Evolutionary conservation across 2,329 filamentous ascomycete species (phyloP).

Genomic region (Penicillium sp.): DNA sequence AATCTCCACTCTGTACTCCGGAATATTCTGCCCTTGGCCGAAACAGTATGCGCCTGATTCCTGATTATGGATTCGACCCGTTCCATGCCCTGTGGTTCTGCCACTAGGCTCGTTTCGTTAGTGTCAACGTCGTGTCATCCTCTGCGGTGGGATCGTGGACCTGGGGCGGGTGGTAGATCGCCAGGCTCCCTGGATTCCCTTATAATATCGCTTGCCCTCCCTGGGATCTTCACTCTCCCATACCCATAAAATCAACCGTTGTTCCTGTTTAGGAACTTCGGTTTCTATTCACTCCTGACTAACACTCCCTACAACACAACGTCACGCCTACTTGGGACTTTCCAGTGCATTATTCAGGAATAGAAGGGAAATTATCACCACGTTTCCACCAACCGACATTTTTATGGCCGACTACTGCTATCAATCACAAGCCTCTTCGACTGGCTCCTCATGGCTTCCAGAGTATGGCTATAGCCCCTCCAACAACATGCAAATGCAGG

Average conservation of each 20-base stretch:
- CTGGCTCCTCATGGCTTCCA: conserved; percentile 29
- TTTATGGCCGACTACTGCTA: conserved; percentile 34
- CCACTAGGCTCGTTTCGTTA: conserved; percentile 31
- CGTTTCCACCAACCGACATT: background rate
- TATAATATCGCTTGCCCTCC: conserved; percentile 16
- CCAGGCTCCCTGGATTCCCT: conserved; percentile 29
- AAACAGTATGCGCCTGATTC: conserved; percentile 26
- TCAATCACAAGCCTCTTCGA: conserved; percentile 26
- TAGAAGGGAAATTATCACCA: background rate
- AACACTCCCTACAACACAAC: background rate
- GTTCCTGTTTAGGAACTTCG: background rate
- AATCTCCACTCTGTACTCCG: conserved; percentile 16
- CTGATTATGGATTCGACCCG: conserved; percentile 16
- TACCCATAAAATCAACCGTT: background rate
- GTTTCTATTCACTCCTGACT: background rate
- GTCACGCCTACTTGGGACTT: background rate
- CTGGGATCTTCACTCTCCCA: conserved; percentile 10
- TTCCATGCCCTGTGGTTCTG: conserved; percentile 16
- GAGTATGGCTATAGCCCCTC: conserved; percentile 23
- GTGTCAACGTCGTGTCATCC: conserved; percentile 43
- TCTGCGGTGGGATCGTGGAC: conserved; percentile 37
- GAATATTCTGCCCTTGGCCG: conserved; percentile 22
- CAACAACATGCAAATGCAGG: conserved; percentile 32
- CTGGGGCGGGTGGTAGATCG: conserved; percentile 38
- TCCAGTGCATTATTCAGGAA: background rate